phyloP scores from a whole-genome alignment of 129 eudicot genomes.

The Pseudognaphalium luteoalbum region DNA sequence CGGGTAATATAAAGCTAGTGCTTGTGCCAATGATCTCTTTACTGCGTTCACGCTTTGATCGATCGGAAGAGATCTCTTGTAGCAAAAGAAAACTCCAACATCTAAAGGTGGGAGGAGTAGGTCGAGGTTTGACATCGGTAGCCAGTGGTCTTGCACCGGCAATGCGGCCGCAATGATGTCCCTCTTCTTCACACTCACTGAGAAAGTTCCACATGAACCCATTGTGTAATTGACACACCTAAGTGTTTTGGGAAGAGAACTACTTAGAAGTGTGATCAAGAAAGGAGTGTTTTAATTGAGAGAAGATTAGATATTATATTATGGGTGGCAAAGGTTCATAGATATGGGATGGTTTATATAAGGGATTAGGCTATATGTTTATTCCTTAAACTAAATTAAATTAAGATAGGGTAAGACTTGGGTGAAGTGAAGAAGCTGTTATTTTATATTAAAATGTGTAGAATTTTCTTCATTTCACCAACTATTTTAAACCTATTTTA shows the following conservation, averaged over 20 bases:
- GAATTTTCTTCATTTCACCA: slow-evolving; percentile 18
- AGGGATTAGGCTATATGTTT: not conserved
- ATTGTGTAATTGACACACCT: not conserved
- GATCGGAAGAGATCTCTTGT: slow-evolving; percentile 25
- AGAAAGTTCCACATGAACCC: slow-evolving; percentile 37
- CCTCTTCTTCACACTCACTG: slow-evolving; percentile 36
- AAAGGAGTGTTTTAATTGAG: not conserved
- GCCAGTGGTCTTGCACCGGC: slow-evolving; percentile 60
- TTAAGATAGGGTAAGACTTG: not conserved
- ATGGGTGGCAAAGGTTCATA: slow-evolving; percentile 15
- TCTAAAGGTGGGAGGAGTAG: slow-evolving; percentile 63
- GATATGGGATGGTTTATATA: slow-evolving; percentile 25
- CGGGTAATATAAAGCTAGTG: slow-evolving; percentile 46
- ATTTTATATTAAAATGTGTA: slow-evolving; percentile 1
- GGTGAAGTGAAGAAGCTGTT: slow-evolving; percentile 16
- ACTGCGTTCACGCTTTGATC: slow-evolving; percentile 33
- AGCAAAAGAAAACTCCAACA: slow-evolving; percentile 65
- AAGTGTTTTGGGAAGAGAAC: not conserved
- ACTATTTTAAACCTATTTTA: not conserved
- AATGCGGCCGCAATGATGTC: slow-evolving; percentile 47
- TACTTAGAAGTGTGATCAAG: slow-evolving; percentile 3
- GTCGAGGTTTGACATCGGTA: slow-evolving; percentile 71
- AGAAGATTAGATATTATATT: not conserved
- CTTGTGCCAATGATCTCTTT: slow-evolving; percentile 54
- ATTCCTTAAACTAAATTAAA: not conserved